Base-by-base conservation (phyloP, 306 rosid species). In the Hippophae rhamnoides region DNA sequence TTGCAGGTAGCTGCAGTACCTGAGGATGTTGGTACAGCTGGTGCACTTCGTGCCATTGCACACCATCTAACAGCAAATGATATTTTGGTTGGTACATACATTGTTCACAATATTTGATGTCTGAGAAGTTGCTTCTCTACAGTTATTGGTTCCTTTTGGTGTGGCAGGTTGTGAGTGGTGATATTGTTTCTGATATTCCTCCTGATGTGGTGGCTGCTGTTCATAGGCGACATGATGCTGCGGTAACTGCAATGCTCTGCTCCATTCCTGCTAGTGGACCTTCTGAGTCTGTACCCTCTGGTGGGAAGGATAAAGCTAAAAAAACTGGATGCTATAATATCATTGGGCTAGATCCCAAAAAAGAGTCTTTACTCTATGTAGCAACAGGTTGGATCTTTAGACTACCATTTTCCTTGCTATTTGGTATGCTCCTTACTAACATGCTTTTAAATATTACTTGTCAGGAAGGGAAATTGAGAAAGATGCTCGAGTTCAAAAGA, bases 1-100 rank as follows among this genome's bases (percentile, higher is more conserved):
- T 60, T 58, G 27, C 79, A 88, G 99, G 99, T 93, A 74, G 86
- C 95, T 46, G 80, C 90, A 66, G 97, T 88, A 60, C 94, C 94
- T 2, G 99, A 88, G 76, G 99, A 93, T 77, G 89, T 88, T 64
- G 99, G 99, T 70, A 93, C 99, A 25, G 95, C 90, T 56, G 97
- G 94, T 73, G 95, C 97, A 43, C 83, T 93, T 67, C 83, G 94
- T 50, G 99, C 99, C 40, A 82, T 93, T 70, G 73, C 89, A 8
- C 94, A 64, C 67, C 94, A 78, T 73, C 72, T 93, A 70, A 80
- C 89, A 48, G 95, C 95, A 10, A 84, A 82, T 65, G 95, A 93
- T 73, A 82, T 93, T 73, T 74, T 93, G 94, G 99, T 86, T 65
- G 58, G 62, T 61, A 44, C 63, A 52, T 56, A 13, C 43, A 41